Conservation (phyloP, 2,329 filamentous ascomycete species). For the Elsinoe necatrix region DNA sequence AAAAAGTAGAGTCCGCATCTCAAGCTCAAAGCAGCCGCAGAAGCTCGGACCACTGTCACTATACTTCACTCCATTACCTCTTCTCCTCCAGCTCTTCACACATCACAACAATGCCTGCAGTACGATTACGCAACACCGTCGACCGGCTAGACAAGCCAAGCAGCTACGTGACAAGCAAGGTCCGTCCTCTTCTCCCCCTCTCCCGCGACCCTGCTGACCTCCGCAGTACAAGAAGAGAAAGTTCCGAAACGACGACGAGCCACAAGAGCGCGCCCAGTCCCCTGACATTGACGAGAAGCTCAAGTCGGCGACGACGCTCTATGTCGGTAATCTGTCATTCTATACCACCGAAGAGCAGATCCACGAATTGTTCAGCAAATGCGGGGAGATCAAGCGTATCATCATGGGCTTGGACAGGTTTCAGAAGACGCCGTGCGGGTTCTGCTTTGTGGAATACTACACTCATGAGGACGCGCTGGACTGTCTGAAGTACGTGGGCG, state of each 20-base stretch:
- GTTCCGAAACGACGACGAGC: conserved; percentile 52
- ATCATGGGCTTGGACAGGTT: conserved; percentile 97
- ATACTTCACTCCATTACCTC: background rate
- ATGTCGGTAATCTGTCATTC: conserved; percentile 96
- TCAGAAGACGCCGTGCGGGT: conserved; percentile 95
- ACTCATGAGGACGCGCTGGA: conserved; percentile 94
- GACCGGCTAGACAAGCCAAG: conserved; percentile 90
- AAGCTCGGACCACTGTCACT: conserved; percentile 4
- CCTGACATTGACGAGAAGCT: conserved; percentile 67
- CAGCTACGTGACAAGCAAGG: conserved; percentile 81
- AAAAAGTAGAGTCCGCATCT: conserved; percentile 17
- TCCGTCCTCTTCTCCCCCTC: conserved; percentile 31
- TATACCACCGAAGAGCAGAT: conserved; percentile 99
- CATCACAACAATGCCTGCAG: conserved; percentile 37
- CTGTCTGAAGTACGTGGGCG: conserved; percentile 97
- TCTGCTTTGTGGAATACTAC: conserved; percentile 99
- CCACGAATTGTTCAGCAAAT: conserved; percentile 59
- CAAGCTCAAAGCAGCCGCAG: conserved; percentile 7
- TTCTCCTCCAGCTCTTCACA: background rate
- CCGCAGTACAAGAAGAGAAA: conserved; percentile 62
- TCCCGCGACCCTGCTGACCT: conserved; percentile 7
- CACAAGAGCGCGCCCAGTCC: conserved; percentile 39
- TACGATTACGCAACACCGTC: conserved; percentile 58
- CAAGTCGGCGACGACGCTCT: conserved; percentile 83
- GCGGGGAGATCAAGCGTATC: conserved; percentile 94